Percentiles rank a stretch among this genome's conserved stretches.
Conservation (phyloP, 495 filamentous ascomycete species). For the Trichoderma orchidacearum region DNA sequence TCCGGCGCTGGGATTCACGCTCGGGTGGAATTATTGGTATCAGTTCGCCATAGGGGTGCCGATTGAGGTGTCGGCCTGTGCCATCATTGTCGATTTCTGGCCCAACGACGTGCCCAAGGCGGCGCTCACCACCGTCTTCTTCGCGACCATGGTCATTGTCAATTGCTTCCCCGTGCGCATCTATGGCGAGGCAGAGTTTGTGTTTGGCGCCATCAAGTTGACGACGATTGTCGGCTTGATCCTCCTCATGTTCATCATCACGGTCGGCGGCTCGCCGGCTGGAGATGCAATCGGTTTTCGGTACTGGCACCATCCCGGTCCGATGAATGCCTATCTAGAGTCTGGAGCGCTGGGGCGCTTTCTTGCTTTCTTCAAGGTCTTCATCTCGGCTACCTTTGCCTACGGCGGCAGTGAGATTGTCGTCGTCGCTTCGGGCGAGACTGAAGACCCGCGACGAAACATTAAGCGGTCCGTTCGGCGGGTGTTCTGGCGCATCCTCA, state of each 20-base stretch:
- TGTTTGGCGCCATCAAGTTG: constrained; percentile 42
- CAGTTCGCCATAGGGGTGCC: constrained; percentile 24
- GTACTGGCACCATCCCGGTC: constrained; percentile 45
- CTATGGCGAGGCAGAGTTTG: constrained; percentile 50
- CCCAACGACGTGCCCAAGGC: constrained; percentile 26
- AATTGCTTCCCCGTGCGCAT: constrained; percentile 32
- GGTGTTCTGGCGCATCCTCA: constrained; percentile 53
- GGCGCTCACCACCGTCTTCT: constrained; percentile 36
- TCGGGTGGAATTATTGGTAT: constrained; percentile 55
- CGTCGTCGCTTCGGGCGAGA: constrained; percentile 61
- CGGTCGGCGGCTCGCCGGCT: constrained; percentile 42
- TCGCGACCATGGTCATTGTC: constrained; percentile 22
- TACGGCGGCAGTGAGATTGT: constrained; percentile 36
- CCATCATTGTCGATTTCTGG: constrained; percentile 35
- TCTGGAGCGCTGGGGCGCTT: constrained; percentile 22
- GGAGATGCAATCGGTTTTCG: constrained; percentile 45
- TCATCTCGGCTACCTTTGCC: constrained; percentile 30
- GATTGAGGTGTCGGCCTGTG: constrained; percentile 21
- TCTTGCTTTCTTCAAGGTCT: constrained; percentile 30
- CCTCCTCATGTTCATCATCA: constrained; percentile 41
- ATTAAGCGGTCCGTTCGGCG: constrained; percentile 58
- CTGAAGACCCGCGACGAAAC: constrained; percentile 59
- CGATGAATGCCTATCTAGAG: constrained; percentile 35
- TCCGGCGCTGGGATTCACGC: constrained; percentile 60
- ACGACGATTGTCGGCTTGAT: constrained; percentile 47